Evolutionary conservation across 139 green algal species (phyloP).

Genomic region (Micractinium sp.): DNA sequence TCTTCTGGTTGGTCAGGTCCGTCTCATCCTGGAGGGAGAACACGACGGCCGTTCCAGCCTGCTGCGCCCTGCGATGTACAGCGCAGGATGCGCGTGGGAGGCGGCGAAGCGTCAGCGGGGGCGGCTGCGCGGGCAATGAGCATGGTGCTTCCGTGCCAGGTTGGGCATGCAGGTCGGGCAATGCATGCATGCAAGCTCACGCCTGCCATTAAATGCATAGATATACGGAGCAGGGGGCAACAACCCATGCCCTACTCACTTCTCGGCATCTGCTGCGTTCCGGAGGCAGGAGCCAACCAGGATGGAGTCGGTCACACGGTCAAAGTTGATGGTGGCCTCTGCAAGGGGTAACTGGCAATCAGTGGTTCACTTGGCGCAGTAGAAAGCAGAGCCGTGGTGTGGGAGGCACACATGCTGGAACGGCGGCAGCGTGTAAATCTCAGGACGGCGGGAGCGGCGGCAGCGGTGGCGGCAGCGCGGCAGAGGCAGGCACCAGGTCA

Average conservation of each 20-base stretch:
- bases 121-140: neutral
- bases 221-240: too few relatives aligned
- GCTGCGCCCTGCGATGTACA: neutral
- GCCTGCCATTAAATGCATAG: neutral
- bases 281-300: neutral
- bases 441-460: too few relatives aligned
- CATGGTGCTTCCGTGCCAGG: neutral
- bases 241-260: neutral
- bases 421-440: neutral
- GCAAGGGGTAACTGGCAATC: neutral
- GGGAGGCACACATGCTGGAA: neutral
- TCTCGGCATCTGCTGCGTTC: neutral
- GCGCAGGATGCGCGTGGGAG: neutral
- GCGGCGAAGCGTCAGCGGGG: neutral
- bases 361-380: neutral
- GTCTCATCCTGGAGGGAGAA: neutral
- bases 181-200: neutral
- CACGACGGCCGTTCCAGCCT: neutral
- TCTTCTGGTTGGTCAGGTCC: neutral
- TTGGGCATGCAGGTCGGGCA: neutral
- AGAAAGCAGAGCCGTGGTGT: neutral
- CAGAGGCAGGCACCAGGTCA: too few relatives aligned
- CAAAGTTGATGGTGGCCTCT: slow-evolving; percentile 19
- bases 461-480: too few relatives aligned
- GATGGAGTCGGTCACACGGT: neutral